These are phyloP conservation scores for Solanum peruvianum DNA, from an alignment of 257 asterid species.

Conservation along the genomic window DNA sequence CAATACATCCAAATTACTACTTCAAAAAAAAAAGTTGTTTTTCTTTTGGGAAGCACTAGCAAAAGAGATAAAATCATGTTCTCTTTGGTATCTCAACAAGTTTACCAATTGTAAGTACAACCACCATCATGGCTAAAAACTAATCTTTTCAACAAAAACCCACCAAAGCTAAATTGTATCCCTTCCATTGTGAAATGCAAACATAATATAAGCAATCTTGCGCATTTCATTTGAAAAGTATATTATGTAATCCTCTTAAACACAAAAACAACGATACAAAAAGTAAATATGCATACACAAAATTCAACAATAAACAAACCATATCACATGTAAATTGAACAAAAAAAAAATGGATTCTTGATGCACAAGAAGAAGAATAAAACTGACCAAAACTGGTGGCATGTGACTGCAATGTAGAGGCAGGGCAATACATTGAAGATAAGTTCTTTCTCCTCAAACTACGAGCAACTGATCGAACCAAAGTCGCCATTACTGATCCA, in stretches of 20 bases:
- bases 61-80: not conserved
- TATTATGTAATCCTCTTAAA: not conserved
- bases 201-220: not conserved
- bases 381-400: constrained; percentile 81
- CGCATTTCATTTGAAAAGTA: not conserved
- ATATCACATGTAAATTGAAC: not conserved
- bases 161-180: not conserved
- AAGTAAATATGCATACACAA: not conserved
- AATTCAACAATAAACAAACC: not conserved
- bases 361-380: not conserved
- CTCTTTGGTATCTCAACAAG: not conserved
- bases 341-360: not conserved
- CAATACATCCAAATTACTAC: not conserved
- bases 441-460: constrained; percentile 33
- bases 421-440: constrained; percentile 13
- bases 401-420: constrained; percentile 59
- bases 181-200: not conserved
- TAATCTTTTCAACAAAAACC: not conserved
- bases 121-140: not conserved
- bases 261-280: not conserved
- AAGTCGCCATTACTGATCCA: constrained; percentile 27
- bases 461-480: constrained; percentile 45
- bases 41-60: not conserved
- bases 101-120: not conserved
- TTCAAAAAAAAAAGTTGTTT: not conserved